Percentiles rank a stretch among this genome's conserved stretches.
Conservation (phyloP, 2,329 filamentous ascomycete genomes). For the Fusarium irregulare region DNA sequence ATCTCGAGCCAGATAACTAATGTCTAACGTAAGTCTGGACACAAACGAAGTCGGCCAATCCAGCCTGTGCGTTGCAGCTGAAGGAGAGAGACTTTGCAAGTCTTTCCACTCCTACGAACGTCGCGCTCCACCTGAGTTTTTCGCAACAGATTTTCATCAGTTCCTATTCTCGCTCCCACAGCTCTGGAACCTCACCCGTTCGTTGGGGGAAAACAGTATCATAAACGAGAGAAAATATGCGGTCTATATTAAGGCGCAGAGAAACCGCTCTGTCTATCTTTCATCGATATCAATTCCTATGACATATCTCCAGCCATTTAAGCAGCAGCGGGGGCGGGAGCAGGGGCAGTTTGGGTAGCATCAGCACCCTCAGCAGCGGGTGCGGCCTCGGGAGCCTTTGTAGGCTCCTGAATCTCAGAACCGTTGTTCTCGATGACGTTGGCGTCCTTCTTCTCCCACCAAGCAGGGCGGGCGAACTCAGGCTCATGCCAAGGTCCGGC, state of each 20-base stretch:
- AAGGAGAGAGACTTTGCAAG: not conserved
- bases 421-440: constrained; percentile 56
- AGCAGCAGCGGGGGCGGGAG: constrained; percentile 48
- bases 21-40: constrained; percentile 21
- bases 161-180: constrained; percentile 21
- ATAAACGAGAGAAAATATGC: constrained; percentile 39
- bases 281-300: constrained; percentile 10
- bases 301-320: constrained; percentile 36
- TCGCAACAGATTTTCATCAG: constrained; percentile 27
- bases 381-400: constrained; percentile 48
- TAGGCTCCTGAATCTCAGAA: constrained; percentile 52
- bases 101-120: constrained; percentile 23
- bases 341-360: constrained; percentile 51
- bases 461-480: constrained; percentile 72
- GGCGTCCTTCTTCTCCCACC: constrained; percentile 66
- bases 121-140: constrained; percentile 27
- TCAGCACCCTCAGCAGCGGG: constrained; percentile 49
- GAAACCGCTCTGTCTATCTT: constrained; percentile 32
- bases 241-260: constrained; percentile 41
- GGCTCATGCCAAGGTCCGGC: constrained; percentile 87
- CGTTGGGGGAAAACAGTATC: constrained; percentile 16
- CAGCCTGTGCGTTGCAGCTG: constrained; percentile 6
- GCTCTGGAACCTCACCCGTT: constrained; percentile 18
- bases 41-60: constrained; percentile 5
- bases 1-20: constrained; percentile 29